Percentiles rank a stretch among this genome's conserved stretches.
phyloP scores from a whole-genome alignment of 306 rosid species.

The Delonix regia region DNA sequence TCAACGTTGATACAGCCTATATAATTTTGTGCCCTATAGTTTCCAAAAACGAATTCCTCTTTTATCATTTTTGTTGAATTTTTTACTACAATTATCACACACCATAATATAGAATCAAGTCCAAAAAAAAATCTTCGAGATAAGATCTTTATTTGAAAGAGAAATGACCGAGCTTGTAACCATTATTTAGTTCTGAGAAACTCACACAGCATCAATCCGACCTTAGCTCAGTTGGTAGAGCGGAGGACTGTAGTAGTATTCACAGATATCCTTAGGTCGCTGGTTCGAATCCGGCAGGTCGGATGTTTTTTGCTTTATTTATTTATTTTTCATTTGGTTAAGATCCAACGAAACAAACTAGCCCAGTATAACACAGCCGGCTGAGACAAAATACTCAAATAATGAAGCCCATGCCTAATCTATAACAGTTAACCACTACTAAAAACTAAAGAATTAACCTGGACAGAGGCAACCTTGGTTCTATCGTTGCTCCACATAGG shows the following conservation, averaged over 20 bases:
- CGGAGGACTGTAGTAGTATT: conserved; percentile 49
- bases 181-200: no score
- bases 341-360: background rate
- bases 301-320: background rate
- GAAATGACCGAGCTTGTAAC: no score
- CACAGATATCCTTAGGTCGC: conserved; percentile 43
- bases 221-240: conserved; percentile 60
- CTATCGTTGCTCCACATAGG: background rate
- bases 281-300: conserved; percentile 57
- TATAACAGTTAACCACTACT: no score
- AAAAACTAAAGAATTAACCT: background rate
- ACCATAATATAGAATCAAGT: no score
- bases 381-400: background rate
- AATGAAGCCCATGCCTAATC: background rate
- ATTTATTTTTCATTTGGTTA: no score
- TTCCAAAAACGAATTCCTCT: no score
- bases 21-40: no score
- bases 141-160: no score
- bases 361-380: background rate
- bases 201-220: background rate
- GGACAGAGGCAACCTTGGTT: background rate
- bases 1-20: no score
- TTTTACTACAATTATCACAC: no score
- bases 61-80: no score
- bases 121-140: no score